A percentile compares a stretch with the other conserved stretches of the same genome.
phyloP scores from a whole-genome alignment of 495 filamentous ascomycete species.

The Podospora fimiseda region DNA sequence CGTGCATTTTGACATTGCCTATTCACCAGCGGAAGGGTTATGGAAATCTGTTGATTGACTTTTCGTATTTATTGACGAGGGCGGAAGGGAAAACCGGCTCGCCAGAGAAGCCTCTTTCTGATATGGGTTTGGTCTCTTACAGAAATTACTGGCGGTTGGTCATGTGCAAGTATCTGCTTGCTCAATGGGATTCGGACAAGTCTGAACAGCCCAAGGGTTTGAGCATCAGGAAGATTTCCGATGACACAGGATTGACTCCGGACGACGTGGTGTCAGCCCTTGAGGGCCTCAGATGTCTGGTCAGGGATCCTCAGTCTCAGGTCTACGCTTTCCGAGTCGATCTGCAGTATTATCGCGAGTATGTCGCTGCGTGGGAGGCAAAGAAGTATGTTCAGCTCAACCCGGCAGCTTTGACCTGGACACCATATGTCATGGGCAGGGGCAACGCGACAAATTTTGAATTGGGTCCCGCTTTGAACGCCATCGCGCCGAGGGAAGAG shows the following conservation, averaged over 20 bases:
- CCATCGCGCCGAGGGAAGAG: constrained; percentile 79
- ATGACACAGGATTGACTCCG: constrained; percentile 88
- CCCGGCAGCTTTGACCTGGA: constrained; percentile 79
- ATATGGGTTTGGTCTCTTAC: constrained; percentile 96
- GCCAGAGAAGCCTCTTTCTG: constrained; percentile 93
- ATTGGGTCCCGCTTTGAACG: constrained; percentile 71
- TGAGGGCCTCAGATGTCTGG: constrained; percentile 79
- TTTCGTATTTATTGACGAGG: constrained; percentile 91
- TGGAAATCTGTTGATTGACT: constrained; percentile 92
- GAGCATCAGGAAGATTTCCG: constrained; percentile 74
- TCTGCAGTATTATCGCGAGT: constrained; percentile 70
- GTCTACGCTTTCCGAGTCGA: constrained; percentile 85
- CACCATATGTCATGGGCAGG: constrained; percentile 93
- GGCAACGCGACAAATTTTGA: constrained; percentile 80
- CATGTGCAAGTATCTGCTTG: constrained; percentile 68
- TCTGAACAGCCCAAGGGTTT: constrained; percentile 57
- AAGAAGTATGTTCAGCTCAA: constrained; percentile 85
- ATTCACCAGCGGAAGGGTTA: constrained; percentile 97
- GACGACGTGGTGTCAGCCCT: constrained; percentile 93
- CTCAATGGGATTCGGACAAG: constrained; percentile 31
- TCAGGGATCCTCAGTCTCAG: constrained; percentile 82
- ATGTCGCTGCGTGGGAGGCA: constrained; percentile 76
- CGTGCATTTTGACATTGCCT: constrained; percentile 90
- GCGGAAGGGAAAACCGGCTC: constrained; percentile 93
- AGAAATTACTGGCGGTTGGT: constrained; percentile 93